Base-by-base conservation (phyloP, 352 stramenopile species). In the Phytophthora rubi region DNA sequence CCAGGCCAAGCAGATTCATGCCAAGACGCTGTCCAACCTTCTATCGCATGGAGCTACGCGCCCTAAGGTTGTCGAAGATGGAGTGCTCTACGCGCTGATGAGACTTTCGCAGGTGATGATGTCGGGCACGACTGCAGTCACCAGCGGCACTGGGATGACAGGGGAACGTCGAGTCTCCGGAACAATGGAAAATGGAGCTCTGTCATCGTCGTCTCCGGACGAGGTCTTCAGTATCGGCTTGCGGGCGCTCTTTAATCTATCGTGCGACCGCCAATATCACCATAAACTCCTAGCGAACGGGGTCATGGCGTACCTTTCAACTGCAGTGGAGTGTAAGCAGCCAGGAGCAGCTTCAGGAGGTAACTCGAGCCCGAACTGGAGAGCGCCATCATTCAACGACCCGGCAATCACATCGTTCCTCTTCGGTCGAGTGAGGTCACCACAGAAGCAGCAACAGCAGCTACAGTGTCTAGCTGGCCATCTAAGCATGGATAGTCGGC, bases 1-100 rank as follows among this genome's bases (percentile, higher is more conserved):
- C 4, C 84, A 93, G n/a, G 79, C 88, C 1, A 95, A 93, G 64
- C 85, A 93, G 52, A 91, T 93, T 37, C 88, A 95, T 52, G 84
- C 83, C 53, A 93, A 93, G 61, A 95, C 88, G 15, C 66, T 95
- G 26, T 90, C 83, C 4, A 95, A 95, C 42, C 26, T 95, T 7
- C 70, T 95, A 0, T 93, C 84, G 4, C 84, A 95, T 47, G 58
- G 78, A 9, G 65, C 61, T 10, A 81, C 83, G 2, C 73, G 88
- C 0, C 63, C 80, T 9, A 84, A 93, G 62, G 74, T 84, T 0
- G 84, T 95, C 9, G 80, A 93, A 33, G 84, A 93, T 28, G 88
- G 88, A 0, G 88, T 93, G 16, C 63, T 95, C 3, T 95, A 95
- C 53, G 84, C 88, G 8, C 74, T 95, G 0, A 90, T 93, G 76